These are phyloP conservation scores for Calonectria hongkongensis DNA, from an alignment of 2,329 filamentous ascomycete genomes.

Conservation along the genomic window DNA sequence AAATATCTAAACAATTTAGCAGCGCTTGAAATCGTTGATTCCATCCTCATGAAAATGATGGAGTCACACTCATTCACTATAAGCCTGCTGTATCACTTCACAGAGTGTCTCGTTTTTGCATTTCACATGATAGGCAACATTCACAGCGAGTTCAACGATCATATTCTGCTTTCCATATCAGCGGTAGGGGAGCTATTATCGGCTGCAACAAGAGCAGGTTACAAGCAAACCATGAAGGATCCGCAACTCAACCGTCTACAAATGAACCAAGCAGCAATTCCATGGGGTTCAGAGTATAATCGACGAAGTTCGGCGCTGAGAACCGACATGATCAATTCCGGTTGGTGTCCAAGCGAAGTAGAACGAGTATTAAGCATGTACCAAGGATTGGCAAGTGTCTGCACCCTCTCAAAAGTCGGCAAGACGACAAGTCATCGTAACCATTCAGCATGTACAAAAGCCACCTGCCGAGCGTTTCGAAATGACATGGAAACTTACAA, in stretches of 20 bases:
- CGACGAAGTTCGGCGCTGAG: background rate
- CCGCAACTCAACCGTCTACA: background rate
- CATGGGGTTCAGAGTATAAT: constrained; percentile 22
- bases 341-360: constrained; percentile 12
- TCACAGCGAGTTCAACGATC: background rate
- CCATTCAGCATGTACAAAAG: constrained; percentile 11
- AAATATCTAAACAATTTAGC: background rate
- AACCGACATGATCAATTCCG: background rate
- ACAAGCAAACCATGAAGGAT: background rate
- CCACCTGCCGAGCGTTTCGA: background rate
- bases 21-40: background rate
- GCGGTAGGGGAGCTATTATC: constrained; percentile 1
- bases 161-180: constrained; percentile 1
- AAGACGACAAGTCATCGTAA: background rate
- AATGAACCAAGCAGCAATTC: constrained; percentile 3
- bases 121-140: constrained; percentile 20
- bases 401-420: background rate
- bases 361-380: background rate
- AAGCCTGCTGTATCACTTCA: constrained; percentile 3
- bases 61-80: background rate
- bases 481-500: constrained; percentile 3
- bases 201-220: background rate
- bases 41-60: background rate
- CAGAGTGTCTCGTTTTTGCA: constrained; percentile 3
- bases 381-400: constrained; percentile 1